phyloP scores from a whole-genome alignment of 306 rosid species.

The Herpetospermum pedunculosum region DNA sequence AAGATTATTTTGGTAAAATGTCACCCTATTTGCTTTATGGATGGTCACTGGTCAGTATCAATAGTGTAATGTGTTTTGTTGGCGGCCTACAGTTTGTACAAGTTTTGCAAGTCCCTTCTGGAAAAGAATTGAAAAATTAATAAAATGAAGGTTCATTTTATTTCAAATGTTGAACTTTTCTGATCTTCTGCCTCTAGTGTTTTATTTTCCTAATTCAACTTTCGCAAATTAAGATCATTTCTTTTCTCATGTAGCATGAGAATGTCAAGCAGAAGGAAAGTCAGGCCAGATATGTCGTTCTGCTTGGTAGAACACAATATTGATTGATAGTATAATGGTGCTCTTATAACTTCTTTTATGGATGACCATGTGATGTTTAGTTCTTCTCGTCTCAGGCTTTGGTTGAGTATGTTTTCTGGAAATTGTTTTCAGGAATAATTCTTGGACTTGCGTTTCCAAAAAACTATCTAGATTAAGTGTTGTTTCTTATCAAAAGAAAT shows the following conservation, averaged over 20 bases:
- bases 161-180: not conserved
- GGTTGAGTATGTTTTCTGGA: not conserved
- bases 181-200: not conserved
- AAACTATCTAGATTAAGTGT: not conserved
- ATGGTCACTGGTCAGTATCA: not conserved
- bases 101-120: not conserved
- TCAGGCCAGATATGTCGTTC: not conserved
- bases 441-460: not conserved
- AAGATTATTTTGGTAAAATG: not conserved
- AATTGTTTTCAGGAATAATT: not conserved
- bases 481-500: not conserved
- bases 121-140: not conserved
- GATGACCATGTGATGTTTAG: not conserved
- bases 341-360: not conserved
- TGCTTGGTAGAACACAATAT: not conserved
- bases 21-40: not conserved
- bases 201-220: not conserved
- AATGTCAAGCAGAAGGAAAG: not conserved
- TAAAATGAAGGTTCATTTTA: not conserved
- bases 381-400: not conserved
- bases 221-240: not conserved
- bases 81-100: not conserved
- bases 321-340: not conserved
- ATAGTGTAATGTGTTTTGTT: not conserved
- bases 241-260: not conserved